Evolutionary conservation across 805 yeast species (phyloP).

Genomic region (Naumovozyma dairenensis): DNA sequence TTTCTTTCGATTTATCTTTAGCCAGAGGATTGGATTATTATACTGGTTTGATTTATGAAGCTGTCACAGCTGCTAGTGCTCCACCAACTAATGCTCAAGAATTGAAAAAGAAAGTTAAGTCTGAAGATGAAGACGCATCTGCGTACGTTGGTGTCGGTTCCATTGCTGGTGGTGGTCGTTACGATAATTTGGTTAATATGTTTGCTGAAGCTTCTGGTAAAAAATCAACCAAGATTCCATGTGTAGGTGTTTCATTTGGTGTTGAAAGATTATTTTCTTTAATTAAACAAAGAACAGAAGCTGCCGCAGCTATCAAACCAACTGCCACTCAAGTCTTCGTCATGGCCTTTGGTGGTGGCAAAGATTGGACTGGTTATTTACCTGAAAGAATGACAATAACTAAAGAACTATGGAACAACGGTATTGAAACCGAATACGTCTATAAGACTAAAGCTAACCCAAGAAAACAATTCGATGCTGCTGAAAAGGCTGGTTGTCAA

Average conservation of each 20-base stretch:
- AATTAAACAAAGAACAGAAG: slow-evolving; percentile 63
- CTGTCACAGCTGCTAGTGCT: slow-evolving; percentile 92
- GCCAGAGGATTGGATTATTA: slow-evolving; percentile 98
- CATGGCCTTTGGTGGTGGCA: slow-evolving; percentile 99
- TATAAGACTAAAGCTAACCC: slow-evolving; percentile 91
- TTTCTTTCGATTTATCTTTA: slow-evolving; percentile 84
- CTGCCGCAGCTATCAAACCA: slow-evolving; percentile 58
- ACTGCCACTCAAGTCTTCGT: slow-evolving; percentile 87
- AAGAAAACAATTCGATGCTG: slow-evolving; percentile 95
- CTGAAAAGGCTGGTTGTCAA: slow-evolving; percentile 88
- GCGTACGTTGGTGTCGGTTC: slow-evolving; percentile 98
- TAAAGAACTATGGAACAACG: slow-evolving; percentile 75
- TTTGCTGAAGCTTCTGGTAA: slow-evolving; percentile 76
- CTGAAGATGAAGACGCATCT: slow-evolving; percentile 75
- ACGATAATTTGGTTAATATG: slow-evolving; percentile 95
- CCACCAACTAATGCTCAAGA: slow-evolving; percentile 77
- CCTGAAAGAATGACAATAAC: slow-evolving; percentile 86
- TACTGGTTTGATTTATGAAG: slow-evolving; percentile 94
- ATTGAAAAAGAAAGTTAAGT: slow-evolving; percentile 40
- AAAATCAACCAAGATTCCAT: slow-evolving; percentile 73
- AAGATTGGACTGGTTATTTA: slow-evolving; percentile 87
- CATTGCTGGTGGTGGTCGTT: slow-evolving; percentile 98
- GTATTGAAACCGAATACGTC: slow-evolving; percentile 82
- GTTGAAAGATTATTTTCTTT: slow-evolving; percentile 90
- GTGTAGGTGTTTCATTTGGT: slow-evolving; percentile 96